These are phyloP conservation scores for Ceriops tagal DNA, from an alignment of 345 rosid species.

Conservation along the genomic window DNA sequence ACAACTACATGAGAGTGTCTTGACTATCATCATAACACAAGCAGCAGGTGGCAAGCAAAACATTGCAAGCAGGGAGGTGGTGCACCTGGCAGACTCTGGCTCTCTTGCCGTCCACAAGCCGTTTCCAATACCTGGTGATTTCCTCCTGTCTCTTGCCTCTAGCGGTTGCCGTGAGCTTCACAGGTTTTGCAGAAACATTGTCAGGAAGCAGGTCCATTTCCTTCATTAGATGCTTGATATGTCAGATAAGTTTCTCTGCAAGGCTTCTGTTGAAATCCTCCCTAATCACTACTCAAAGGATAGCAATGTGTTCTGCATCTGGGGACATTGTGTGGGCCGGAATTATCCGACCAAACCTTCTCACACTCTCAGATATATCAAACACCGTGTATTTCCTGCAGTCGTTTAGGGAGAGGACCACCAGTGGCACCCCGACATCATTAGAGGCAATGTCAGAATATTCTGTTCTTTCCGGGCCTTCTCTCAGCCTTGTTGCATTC, in stretches of 20 bases:
- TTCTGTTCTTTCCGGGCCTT: conserved; percentile 16
- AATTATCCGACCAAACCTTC: conserved; percentile 21
- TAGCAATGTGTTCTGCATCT: conserved; percentile 14
- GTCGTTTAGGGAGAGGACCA: conserved; percentile 18
- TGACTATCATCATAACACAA: no score
- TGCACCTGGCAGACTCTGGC: conserved; percentile 12
- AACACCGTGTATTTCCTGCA: conserved; percentile 13
- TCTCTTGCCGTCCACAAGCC: neutral
- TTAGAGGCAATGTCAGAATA: conserved; percentile 15
- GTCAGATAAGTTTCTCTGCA: conserved; percentile 12
- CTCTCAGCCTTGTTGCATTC: conserved; percentile 14
- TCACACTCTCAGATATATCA: conserved; percentile 9
- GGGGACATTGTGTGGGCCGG: conserved; percentile 22
- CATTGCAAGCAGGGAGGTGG: neutral
- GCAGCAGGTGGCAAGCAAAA: no score
- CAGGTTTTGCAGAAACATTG: neutral
- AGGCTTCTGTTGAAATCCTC: conserved; percentile 22
- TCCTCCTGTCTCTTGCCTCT: neutral
- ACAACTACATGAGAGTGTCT: no score
- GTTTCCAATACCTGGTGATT: conserved; percentile 2
- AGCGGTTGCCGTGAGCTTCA: neutral
- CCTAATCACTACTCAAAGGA: conserved; percentile 16
- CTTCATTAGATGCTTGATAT: conserved; percentile 16
- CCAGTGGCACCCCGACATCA: conserved; percentile 19
- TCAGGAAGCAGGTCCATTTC: conserved; percentile 10